phyloP scores from a whole-genome alignment of 2,329 filamentous ascomycete species.

The Cladosporium sp. region DNA sequence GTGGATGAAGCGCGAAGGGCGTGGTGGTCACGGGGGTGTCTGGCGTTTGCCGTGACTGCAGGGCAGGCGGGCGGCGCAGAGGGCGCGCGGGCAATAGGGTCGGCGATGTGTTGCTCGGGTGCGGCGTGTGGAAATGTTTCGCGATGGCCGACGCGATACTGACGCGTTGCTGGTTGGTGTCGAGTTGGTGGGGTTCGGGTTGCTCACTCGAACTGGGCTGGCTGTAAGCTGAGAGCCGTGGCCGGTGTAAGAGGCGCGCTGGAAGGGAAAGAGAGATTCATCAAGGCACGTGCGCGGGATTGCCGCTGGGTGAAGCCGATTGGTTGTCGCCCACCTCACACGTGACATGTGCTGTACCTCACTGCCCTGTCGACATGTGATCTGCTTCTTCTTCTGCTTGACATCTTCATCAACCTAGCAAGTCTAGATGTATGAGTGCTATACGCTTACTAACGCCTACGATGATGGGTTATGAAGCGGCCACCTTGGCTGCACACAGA shows the following conservation, averaged over 20 bases:
- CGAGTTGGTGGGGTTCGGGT: constrained; percentile 4
- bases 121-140: constrained; percentile 15
- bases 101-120: constrained; percentile 7
- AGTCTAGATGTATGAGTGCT: neutral
- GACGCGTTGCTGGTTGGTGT: constrained; percentile 12
- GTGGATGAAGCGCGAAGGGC: constrained; percentile 13
- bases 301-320: neutral
- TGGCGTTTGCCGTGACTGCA: neutral
- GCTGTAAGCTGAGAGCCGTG: neutral
- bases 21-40: constrained; percentile 13
- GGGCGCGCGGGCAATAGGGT: neutral
- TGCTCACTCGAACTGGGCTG: neutral
- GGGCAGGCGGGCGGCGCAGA: neutral
- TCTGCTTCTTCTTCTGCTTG: neutral
- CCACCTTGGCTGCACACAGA: neutral
- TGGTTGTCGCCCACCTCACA: neutral
- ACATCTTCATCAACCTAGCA: neutral
- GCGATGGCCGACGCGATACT: constrained; percentile 15
- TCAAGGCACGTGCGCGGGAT: neutral
- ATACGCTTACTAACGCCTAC: neutral
- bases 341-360: neutral
- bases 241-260: neutral
- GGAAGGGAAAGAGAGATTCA: neutral
- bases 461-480: neutral
- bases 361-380: neutral